A percentile compares a stretch with the other conserved stretches of the same genome.
These are phyloP conservation scores for Calophaca sinica DNA, from an alignment of 306 rosid genomes.

Conservation along the genomic window DNA sequence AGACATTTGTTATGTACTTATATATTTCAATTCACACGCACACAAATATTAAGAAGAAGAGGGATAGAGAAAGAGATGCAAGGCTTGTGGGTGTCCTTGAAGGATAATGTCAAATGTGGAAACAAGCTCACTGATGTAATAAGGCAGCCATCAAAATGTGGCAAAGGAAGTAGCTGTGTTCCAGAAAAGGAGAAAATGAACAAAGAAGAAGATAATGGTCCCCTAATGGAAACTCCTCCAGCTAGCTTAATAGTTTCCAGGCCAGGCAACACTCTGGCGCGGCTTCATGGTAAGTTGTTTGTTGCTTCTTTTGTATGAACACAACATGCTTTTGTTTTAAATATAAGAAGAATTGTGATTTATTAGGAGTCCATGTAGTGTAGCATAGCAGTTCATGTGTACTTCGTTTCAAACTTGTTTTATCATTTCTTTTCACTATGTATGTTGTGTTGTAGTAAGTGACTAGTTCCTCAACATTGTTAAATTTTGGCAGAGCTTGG, in stretches of 20 bases:
- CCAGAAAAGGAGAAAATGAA: conserved; percentile 41
- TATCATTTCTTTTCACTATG: background rate
- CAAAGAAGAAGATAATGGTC: conserved; percentile 35
- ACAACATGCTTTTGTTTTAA: too few species aligned
- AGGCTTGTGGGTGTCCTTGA: conserved; percentile 65
- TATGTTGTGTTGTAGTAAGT: background rate
- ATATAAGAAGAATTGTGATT: too few species aligned
- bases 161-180: conserved; percentile 39
- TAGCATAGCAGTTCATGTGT: background rate
- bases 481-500: conserved; percentile 55
- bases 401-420: background rate
- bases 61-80: conserved; percentile 55
- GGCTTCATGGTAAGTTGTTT: conserved; percentile 59
- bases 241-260: conserved; percentile 38
- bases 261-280: conserved; percentile 43
- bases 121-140: conserved; percentile 60
- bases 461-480: conserved; percentile 17
- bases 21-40: conserved; percentile 28
- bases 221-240: conserved; percentile 47
- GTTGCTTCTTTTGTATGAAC: background rate
- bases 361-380: too few species aligned
- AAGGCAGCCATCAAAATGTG: conserved; percentile 38
- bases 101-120: conserved; percentile 68
- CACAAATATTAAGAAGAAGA: conserved; percentile 22
- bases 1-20: conserved; percentile 16